Evolutionary conservation across 129 eudicot genomes (phyloP).

Genomic region (Gnaphalium uliginosum): DNA sequence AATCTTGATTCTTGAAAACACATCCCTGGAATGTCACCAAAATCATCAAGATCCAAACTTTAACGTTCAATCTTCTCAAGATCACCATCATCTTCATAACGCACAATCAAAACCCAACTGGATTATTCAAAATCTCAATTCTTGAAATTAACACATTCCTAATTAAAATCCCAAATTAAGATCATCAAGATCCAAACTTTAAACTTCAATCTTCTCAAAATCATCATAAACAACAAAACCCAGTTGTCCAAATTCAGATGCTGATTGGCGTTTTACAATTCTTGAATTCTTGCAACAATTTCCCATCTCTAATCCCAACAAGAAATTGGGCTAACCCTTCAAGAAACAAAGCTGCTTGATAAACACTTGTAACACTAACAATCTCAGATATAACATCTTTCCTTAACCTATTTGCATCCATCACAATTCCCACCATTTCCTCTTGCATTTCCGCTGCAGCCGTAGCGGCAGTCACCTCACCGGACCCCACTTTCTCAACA

Average conservation of each 20-base stretch:
- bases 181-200: constrained; percentile 12
- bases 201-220: background rate
- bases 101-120: background rate
- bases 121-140: background rate
- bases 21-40: background rate
- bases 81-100: background rate
- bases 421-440: constrained; percentile 68
- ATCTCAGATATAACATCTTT: constrained; percentile 75
- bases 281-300: constrained; percentile 54
- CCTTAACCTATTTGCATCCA: constrained; percentile 85
- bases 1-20: constrained; percentile 19
- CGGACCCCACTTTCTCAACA: constrained; percentile 45
- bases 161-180: background rate
- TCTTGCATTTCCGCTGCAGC: constrained; percentile 66
- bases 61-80: background rate
- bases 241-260: constrained; percentile 16
- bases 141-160: background rate
- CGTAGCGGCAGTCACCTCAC: constrained; percentile 29
- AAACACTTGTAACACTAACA: constrained; percentile 58
- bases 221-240: constrained; percentile 9
- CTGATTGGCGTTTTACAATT: constrained; percentile 36
- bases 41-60: constrained; percentile 1
- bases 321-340: constrained; percentile 78
- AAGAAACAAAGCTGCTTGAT: constrained; percentile 82
- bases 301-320: constrained; percentile 71